These are phyloP conservation scores for Pseudevernia furfuracea DNA, from an alignment of 495 filamentous ascomycete genomes.

Conservation along the genomic window DNA sequence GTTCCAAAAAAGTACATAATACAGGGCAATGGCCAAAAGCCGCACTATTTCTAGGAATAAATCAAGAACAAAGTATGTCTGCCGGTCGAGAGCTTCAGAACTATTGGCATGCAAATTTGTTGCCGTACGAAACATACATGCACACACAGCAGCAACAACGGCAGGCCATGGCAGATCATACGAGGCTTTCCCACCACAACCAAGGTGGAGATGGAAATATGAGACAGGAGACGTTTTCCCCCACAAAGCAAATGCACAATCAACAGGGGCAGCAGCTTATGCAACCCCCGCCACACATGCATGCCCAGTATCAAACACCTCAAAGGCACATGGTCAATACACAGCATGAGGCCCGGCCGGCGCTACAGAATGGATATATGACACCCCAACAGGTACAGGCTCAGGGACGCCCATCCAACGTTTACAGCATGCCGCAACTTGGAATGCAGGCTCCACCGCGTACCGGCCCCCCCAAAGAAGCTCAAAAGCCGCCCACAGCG, in stretches of 20 bases:
- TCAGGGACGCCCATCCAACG: conserved; percentile 13
- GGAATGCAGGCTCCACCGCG: conserved; percentile 14
- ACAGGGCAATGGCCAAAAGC: conserved; percentile 65
- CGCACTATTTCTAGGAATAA: conserved; percentile 59
- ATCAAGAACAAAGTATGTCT: conserved; percentile 54
- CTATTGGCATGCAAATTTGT: conserved; percentile 67
- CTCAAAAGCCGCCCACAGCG: conserved; percentile 8
- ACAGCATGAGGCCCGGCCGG: conserved; percentile 18
- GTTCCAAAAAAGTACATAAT: conserved; percentile 63
- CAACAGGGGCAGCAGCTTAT: conserved; percentile 43
- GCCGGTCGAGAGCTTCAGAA: conserved; percentile 60
- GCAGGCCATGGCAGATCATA: conserved; percentile 24
- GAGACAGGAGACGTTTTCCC: conserved; percentile 26
- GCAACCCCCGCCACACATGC: conserved; percentile 34
- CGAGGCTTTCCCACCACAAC: conserved; percentile 14
- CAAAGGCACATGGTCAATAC: conserved; percentile 14
- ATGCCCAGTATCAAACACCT: conserved; percentile 22
- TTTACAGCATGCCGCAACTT: conserved; percentile 11
- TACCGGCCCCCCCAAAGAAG: conserved; percentile 5
- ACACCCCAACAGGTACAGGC: conserved; percentile 10
- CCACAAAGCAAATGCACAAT: conserved; percentile 40
- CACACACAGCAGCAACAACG: conserved; percentile 51
- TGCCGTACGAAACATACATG: conserved; percentile 66
- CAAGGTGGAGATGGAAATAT: conserved; percentile 25
- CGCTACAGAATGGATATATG: conserved; percentile 23